Percentiles rank a stretch among this genome's conserved stretches.
phyloP scores from a whole-genome alignment of 257 asterid genomes.

The Gentiana macrophylla region DNA sequence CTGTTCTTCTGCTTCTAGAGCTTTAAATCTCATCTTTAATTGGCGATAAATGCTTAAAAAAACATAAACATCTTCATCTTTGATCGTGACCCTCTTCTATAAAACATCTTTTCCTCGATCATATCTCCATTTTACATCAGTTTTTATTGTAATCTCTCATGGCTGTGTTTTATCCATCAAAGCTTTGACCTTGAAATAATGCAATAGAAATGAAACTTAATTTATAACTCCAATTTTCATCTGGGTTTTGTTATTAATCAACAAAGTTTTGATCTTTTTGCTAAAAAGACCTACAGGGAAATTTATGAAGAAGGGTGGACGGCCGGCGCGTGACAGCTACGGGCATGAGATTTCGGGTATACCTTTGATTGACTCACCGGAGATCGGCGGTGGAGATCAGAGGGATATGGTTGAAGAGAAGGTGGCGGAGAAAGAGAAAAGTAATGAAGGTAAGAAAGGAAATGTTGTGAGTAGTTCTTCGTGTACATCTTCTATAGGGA shows the following conservation, averaged over 20 bases:
- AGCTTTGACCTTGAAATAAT: too few species aligned
- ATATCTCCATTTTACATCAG: slow-evolving; percentile 4
- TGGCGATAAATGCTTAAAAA: slow-evolving; percentile 3
- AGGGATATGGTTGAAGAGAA: slow-evolving; percentile 24
- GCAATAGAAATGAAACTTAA: too few species aligned
- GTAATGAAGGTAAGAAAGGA: slow-evolving; percentile 1
- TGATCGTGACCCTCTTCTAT: slow-evolving; percentile 13
- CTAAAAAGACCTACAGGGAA: slow-evolving; percentile 29
- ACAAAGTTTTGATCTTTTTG: background rate
- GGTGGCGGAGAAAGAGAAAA: slow-evolving; percentile 14
- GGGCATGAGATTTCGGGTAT: slow-evolving; percentile 24
- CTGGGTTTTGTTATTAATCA: background rate
- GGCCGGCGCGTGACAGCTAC: slow-evolving; percentile 13
- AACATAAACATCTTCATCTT: background rate
- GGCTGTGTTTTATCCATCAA: background rate
- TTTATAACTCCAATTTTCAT: background rate
- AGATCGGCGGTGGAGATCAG: slow-evolving; percentile 21
- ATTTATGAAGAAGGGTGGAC: slow-evolving; percentile 26
- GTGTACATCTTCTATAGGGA: slow-evolving; percentile 72
- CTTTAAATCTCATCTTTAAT: slow-evolving; percentile 28
- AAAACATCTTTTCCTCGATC: slow-evolving; percentile 10
- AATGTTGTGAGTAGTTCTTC: slow-evolving; percentile 16
- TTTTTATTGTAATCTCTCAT: background rate
- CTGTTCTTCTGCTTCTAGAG: slow-evolving; percentile 13
- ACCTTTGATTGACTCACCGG: slow-evolving; percentile 21